These are phyloP conservation scores for Glycine latifolia DNA, from an alignment of 306 rosid species.

Conservation along the genomic window DNA sequence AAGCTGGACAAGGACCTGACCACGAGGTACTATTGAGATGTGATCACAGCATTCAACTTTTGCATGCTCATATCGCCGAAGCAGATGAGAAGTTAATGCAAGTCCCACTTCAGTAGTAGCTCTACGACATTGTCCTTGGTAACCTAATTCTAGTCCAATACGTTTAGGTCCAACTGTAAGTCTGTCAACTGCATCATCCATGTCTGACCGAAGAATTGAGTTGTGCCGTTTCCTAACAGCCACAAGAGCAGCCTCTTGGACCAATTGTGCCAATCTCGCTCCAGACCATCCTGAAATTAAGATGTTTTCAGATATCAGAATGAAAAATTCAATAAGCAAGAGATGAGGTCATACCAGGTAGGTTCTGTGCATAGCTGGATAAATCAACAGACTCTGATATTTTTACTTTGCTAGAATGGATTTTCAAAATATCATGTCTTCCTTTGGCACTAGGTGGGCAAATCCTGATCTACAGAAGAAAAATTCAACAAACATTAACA, in stretches of 20 bases:
- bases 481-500: slow-evolving; percentile 42
- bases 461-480: slow-evolving; percentile 75
- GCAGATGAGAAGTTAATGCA: slow-evolving; percentile 94
- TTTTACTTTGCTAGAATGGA: slow-evolving; percentile 92
- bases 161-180: slow-evolving; percentile 94
- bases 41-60: slow-evolving; percentile 85
- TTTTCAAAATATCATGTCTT: slow-evolving; percentile 87
- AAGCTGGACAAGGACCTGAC: slow-evolving; percentile 82
- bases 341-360: slow-evolving; percentile 72
- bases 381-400: slow-evolving; percentile 90
- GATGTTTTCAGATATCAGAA: slow-evolving; percentile 45
- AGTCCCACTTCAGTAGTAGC: slow-evolving; percentile 95
- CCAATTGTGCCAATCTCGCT: slow-evolving; percentile 91
- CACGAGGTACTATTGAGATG: slow-evolving; percentile 93
- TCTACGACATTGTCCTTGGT: slow-evolving; percentile 93
- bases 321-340: slow-evolving; percentile 25
- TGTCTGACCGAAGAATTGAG: slow-evolving; percentile 83
- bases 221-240: slow-evolving; percentile 90
- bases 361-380: slow-evolving; percentile 83
- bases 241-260: slow-evolving; percentile 99
- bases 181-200: slow-evolving; percentile 98
- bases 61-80: slow-evolving; percentile 83
- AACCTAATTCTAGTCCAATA: slow-evolving; percentile 78
- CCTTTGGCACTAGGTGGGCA: slow-evolving; percentile 91
- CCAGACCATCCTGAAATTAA: slow-evolving; percentile 88